Evolutionary conservation across 2,329 filamentous ascomycete species (phyloP), one percentile per base, ranked within the genome.

Genomic region (Clarireedia monteithiana): DNA sequence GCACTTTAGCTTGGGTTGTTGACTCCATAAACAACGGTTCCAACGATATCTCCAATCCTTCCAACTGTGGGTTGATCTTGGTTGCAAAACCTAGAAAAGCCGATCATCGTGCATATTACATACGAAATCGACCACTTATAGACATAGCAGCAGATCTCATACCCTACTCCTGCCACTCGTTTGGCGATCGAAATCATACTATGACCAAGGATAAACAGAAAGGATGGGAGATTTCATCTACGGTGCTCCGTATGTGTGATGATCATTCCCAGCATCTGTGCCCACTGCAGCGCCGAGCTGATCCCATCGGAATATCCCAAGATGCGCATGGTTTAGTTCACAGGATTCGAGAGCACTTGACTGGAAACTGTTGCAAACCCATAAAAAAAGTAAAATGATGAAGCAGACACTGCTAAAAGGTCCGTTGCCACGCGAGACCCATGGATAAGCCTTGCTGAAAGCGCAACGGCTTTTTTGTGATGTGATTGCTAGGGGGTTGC

Each of bases 361-460:
- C 20, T n/a, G 9, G 39, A 20, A 42, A 14, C 17, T 42, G 14
- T 42, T n/a, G n/a, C 9, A 42, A 15, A 5, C 20, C 39, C 39
- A 42, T 42, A 42, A 20, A 17, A 20, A 42, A 20, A 17, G n/a
- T 14, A 39, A 23, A 42, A 45, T 20, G 27, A 27, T 36, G 20
- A 51, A 24, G 38, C 17, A 17, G 30, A 24, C 24, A 51, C 20
- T 50, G 17, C 42, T 26, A 36, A 39, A 24, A 53, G 23, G 14
- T 20, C 15, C 39, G 23, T 50, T 30, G 53, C 53, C 53, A 55
- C 53, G 53, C 39, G 53, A 46, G 20, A 51, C 7, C 27, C 53
- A 55, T 55, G 53, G 53, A 55, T 55, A 45, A 27, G 48, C 39
- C 53, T 51, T 55, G 48, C 20, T 55, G n/a, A 7, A 49, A 49